A percentile compares a stretch with the other conserved stretches of the same genome.
Conservation (phyloP, 306 rosid species). For the Prunus armeniaca region DNA sequence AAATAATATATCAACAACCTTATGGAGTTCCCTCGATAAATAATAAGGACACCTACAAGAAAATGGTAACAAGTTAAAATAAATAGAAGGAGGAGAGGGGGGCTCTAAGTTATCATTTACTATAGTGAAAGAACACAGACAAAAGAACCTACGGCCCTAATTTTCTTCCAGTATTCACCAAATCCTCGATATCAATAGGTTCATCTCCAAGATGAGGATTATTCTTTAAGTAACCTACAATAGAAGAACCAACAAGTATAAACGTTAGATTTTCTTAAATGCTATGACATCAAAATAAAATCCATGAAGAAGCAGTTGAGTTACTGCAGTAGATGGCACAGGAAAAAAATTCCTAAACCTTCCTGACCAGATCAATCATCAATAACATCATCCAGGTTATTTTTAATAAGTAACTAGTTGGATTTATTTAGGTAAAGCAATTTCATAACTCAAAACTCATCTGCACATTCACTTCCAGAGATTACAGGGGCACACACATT, state of each 20-base stretch:
- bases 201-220: conserved; percentile 91
- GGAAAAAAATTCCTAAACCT: conserved; percentile 5
- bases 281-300: conserved; percentile 18
- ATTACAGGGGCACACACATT: too few relatives aligned
- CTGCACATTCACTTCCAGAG: background rate
- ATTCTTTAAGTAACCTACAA: conserved; percentile 60
- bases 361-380: background rate
- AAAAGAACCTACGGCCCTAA: conserved; percentile 79
- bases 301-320: conserved; percentile 6
- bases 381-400: background rate
- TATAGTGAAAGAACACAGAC: conserved; percentile 11
- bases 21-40: conserved; percentile 81
- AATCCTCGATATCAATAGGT: conserved; percentile 88
- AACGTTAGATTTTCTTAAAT: conserved; percentile 24
- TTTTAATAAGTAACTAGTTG: background rate
- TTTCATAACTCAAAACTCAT: background rate
- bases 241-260: conserved; percentile 23
- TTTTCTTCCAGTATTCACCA: conserved; percentile 76
- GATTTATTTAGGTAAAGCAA: background rate
- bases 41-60: conserved; percentile 86
- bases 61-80: conserved; percentile 12
- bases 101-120: background rate
- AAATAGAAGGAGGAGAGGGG: background rate
- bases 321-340: conserved; percentile 18
- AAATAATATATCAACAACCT: conserved; percentile 72